A percentile compares a stretch with the other conserved stretches of the same genome.
Evolutionary conservation across 805 yeast species (phyloP).

Genomic region (Spathaspora arborariae): DNA sequence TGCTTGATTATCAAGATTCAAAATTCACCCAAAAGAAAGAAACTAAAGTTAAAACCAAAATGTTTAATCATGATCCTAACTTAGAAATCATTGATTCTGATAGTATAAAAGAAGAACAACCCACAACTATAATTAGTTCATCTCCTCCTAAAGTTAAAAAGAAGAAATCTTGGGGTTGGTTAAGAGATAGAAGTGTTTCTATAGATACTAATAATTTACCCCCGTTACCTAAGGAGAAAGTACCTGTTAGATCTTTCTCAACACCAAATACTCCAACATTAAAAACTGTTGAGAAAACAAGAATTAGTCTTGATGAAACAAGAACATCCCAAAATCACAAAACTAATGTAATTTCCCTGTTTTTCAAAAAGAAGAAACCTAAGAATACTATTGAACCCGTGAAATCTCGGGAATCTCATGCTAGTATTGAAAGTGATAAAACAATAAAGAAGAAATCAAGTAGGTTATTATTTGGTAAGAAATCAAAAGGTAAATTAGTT

Average conservation of each 20-base stretch:
- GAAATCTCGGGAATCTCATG: constrained; percentile 11
- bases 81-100: constrained; percentile 10
- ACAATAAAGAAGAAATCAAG: constrained; percentile 2
- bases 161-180: constrained; percentile 43
- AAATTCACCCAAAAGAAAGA: constrained; percentile 3
- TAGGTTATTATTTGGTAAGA: constrained; percentile 16
- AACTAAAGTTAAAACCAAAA: constrained; percentile 6
- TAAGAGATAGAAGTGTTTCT: constrained; percentile 28
- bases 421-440: constrained; percentile 20
- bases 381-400: constrained; percentile 2
- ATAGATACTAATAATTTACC: constrained; percentile 21
- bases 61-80: constrained; percentile 7
- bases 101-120: constrained; percentile 1
- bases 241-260: constrained; percentile 33
- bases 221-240: constrained; percentile 12
- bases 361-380: constrained; percentile 25
- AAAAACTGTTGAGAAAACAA: neutral
- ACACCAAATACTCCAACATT: constrained; percentile 27
- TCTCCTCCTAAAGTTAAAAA: constrained; percentile 16
- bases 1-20: neutral
- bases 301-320: neutral
- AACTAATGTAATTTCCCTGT: constrained; percentile 33
- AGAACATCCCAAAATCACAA: neutral
- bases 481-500: constrained; percentile 8
- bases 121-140: neutral